Conservation (phyloP, 345 rosid species). For the Excoecaria agallocha region DNA sequence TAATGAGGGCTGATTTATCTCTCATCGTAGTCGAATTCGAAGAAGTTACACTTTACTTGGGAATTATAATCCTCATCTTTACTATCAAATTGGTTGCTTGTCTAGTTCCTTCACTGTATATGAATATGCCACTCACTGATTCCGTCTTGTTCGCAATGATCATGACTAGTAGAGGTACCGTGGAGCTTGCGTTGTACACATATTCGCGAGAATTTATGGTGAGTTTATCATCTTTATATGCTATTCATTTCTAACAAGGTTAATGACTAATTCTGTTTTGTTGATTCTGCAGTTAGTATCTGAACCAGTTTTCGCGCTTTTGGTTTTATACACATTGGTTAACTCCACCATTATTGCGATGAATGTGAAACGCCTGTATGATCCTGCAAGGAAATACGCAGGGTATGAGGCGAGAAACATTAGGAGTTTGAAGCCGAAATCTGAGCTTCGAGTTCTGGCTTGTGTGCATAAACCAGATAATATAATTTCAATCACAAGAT, state of each 20-base stretch:
- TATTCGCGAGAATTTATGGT: not conserved
- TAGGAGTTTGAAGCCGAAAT: conserved; percentile 20
- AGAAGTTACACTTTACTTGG: not conserved
- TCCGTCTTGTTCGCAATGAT: not conserved
- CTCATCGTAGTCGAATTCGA: not conserved
- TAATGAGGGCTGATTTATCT: conserved; percentile 26
- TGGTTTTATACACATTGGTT: not conserved
- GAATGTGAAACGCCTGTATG: conserved; percentile 39
- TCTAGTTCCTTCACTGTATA: not conserved
- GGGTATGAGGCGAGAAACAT: conserved; percentile 34
- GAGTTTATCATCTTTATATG: not conserved
- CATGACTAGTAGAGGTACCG: not conserved
- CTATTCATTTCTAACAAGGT: no score
- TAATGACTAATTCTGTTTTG: no score
- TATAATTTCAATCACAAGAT: conserved; percentile 28
- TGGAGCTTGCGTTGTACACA: not conserved
- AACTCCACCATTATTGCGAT: conserved; percentile 23
- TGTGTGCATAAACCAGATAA: conserved; percentile 35
- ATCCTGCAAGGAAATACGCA: conserved; percentile 35
- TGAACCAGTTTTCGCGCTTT: not conserved
- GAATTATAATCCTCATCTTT: not conserved
- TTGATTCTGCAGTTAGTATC: not conserved
- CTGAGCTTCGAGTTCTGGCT: conserved; percentile 30
- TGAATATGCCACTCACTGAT: not conserved
- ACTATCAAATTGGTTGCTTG: conserved; percentile 12